Evolutionary conservation across 495 filamentous ascomycete genomes (phyloP).

Genomic region (Stereocaulon alpinum): DNA sequence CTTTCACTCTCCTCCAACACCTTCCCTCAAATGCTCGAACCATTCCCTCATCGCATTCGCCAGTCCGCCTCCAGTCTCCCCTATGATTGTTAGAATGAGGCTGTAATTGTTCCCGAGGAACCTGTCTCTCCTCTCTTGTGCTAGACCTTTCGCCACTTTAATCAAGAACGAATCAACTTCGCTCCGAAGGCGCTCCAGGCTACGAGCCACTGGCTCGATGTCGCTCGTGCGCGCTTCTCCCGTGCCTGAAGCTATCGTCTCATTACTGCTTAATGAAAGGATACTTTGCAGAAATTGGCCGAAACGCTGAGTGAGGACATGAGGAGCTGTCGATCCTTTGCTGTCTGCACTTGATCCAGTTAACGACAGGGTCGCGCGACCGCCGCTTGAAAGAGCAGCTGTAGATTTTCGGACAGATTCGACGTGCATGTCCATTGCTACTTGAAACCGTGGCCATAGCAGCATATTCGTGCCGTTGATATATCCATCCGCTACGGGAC

Average conservation of each 20-base stretch:
- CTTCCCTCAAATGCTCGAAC: conserved; percentile 20
- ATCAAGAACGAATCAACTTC: conserved; percentile 72
- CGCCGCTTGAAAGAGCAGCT: conserved; percentile 31
- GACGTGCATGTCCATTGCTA: conserved; percentile 85
- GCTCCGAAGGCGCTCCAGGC: conserved; percentile 58
- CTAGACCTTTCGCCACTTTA: conserved; percentile 56
- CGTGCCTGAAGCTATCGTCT: conserved; percentile 5
- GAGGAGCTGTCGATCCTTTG: conserved; percentile 74
- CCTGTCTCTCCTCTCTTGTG: conserved; percentile 68
- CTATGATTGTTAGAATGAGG: conserved; percentile 78
- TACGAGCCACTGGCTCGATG: conserved; percentile 80
- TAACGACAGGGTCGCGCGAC: conserved; percentile 45
- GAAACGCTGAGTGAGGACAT: conserved; percentile 84
- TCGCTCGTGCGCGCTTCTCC: conserved; percentile 50
- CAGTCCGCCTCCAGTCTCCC: conserved; percentile 20
- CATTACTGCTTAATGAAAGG: conserved; percentile 64
- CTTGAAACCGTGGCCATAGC: conserved; percentile 91
- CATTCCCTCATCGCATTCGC: conserved; percentile 18
- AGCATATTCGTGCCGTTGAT: conserved; percentile 93
- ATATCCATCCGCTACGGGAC: conserved; percentile 81
- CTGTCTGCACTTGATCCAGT: conserved; percentile 43
- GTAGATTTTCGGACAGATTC: conserved; percentile 63
- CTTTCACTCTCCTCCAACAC: conserved; percentile 16
- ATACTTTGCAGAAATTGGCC: conserved; percentile 82
- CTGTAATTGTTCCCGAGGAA: conserved; percentile 94